Evolutionary conservation across 495 filamentous ascomycete species (phyloP).

Genomic region (Penicillium cosmopolitanum): DNA sequence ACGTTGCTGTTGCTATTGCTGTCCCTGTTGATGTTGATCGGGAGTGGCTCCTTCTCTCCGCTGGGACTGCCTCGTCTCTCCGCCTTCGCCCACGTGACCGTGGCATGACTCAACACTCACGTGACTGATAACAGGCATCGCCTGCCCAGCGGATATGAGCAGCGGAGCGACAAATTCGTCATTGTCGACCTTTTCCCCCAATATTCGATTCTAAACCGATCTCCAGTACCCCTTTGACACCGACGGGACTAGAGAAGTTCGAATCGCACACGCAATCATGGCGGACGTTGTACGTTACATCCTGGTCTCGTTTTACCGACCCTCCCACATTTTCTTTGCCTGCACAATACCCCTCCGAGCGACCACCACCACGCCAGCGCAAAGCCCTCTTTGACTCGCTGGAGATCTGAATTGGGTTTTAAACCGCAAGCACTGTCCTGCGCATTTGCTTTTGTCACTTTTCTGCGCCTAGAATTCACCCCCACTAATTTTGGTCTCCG

Average conservation of each 20-base stretch:
- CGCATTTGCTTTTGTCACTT: slow-evolving; percentile 17
- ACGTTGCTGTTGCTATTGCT: slow-evolving; percentile 3
- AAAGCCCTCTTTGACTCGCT: slow-evolving; percentile 14
- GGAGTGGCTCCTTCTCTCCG: neutral
- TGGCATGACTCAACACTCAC: slow-evolving; percentile 36
- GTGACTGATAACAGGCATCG: slow-evolving; percentile 45
- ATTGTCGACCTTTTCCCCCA: slow-evolving; percentile 16
- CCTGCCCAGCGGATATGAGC: slow-evolving; percentile 30
- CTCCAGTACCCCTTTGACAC: slow-evolving; percentile 1
- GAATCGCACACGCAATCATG: slow-evolving; percentile 32
- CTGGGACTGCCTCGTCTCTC: slow-evolving; percentile 13
- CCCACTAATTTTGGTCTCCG: slow-evolving; percentile 17
- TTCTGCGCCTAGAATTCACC: neutral
- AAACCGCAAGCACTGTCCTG: slow-evolving; percentile 3
- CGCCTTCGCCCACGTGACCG: slow-evolving; percentile 10
- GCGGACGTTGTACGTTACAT: slow-evolving; percentile 59
- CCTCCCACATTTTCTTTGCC: slow-evolving; percentile 50
- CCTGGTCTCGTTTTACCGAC: slow-evolving; percentile 46
- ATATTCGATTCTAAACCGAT: slow-evolving; percentile 1
- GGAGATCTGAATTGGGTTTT: neutral
- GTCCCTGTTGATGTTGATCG: slow-evolving; percentile 8
- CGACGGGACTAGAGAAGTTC: slow-evolving; percentile 21
- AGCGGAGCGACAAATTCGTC: slow-evolving; percentile 29
- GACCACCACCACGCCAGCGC: slow-evolving; percentile 18
- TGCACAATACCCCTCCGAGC: slow-evolving; percentile 35